phyloP scores from a whole-genome alignment of 2,329 filamentous ascomycete species.

The Penicillium sp. region DNA sequence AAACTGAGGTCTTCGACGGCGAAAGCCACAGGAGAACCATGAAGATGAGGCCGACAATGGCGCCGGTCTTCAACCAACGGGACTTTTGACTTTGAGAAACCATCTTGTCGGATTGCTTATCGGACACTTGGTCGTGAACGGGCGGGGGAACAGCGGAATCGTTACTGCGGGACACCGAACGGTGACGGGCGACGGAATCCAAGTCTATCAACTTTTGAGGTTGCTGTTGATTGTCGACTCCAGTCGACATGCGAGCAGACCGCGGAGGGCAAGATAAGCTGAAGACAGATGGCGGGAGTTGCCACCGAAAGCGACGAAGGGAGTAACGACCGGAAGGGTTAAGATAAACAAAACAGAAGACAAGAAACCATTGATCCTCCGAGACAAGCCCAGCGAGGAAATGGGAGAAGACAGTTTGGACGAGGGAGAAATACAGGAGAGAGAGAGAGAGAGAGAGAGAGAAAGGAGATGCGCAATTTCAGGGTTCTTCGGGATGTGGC shows the following conservation, averaged over 20 bases:
- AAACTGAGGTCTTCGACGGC: constrained; percentile 41
- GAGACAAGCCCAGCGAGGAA: constrained; percentile 33
- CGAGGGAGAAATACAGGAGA: constrained; percentile 22
- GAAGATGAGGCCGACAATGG: constrained; percentile 63
- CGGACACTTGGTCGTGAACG: constrained; percentile 54
- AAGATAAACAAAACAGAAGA: constrained; percentile 15
- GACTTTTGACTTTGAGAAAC: constrained; percentile 64
- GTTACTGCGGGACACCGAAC: constrained; percentile 60
- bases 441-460: constrained; percentile 29
- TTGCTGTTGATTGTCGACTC: constrained; percentile 57
- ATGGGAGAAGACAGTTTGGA: constrained; percentile 15
- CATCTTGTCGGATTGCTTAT: constrained; percentile 57
- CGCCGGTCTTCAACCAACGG: constrained; percentile 67
- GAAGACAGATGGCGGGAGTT: constrained; percentile 30
- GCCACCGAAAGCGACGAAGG: constrained; percentile 27
- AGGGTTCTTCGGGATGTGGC: constrained; percentile 33
- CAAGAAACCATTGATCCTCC: constrained; percentile 39
- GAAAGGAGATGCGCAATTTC: constrained; percentile 29
- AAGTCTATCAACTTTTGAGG: constrained; percentile 61
- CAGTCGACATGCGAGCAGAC: constrained; percentile 61
- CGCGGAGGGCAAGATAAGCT: constrained; percentile 22
- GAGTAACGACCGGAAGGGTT: constrained; percentile 36
- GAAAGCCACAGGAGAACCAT: constrained; percentile 64
- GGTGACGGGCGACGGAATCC: constrained; percentile 56
- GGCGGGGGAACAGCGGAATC: constrained; percentile 51